These are phyloP conservation scores for Xylaria intraflava DNA, from an alignment of 495 filamentous ascomycete genomes.

Conservation along the genomic window DNA sequence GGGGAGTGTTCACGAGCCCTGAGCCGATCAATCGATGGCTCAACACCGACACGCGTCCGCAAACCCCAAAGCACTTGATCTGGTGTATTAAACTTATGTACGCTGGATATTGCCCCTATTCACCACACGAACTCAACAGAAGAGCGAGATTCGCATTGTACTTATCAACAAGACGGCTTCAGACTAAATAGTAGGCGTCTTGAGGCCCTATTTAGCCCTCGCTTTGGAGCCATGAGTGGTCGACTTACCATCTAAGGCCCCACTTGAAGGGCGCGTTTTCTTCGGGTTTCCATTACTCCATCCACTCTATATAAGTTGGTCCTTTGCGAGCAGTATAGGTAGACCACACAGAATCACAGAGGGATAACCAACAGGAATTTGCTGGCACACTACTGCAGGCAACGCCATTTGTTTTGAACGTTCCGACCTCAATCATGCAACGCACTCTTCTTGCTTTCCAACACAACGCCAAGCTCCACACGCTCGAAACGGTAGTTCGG, in stretches of 20 bases:
- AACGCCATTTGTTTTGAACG: not conserved
- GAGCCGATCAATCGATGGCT: not conserved
- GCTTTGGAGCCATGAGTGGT: constrained; percentile 2
- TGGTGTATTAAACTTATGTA: not conserved
- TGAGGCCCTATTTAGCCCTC: not conserved
- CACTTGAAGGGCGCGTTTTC: constrained; percentile 10
- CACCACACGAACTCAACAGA: not conserved
- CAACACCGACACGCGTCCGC: not conserved
- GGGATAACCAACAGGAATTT: not conserved
- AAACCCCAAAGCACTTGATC: not conserved
- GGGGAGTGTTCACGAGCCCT: not conserved
- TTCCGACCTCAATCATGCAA: constrained; percentile 15
- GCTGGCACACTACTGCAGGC: not conserved
- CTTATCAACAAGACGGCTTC: not conserved
- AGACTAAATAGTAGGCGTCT: not conserved
- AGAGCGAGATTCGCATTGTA: not conserved
- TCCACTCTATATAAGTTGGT: not conserved
- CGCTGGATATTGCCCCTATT: not conserved
- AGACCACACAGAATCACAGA: not conserved
- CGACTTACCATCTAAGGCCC: not conserved
- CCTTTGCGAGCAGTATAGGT: too few species aligned
- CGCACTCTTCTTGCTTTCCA: constrained; percentile 50
- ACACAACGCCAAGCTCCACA: constrained; percentile 45
- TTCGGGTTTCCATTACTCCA: constrained; percentile 8
- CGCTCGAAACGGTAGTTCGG: constrained; percentile 36